Percentiles rank a stretch among this genome's conserved stretches.
These are phyloP conservation scores for Benincasa hispida DNA, from an alignment of 306 rosid species.

Conservation along the genomic window DNA sequence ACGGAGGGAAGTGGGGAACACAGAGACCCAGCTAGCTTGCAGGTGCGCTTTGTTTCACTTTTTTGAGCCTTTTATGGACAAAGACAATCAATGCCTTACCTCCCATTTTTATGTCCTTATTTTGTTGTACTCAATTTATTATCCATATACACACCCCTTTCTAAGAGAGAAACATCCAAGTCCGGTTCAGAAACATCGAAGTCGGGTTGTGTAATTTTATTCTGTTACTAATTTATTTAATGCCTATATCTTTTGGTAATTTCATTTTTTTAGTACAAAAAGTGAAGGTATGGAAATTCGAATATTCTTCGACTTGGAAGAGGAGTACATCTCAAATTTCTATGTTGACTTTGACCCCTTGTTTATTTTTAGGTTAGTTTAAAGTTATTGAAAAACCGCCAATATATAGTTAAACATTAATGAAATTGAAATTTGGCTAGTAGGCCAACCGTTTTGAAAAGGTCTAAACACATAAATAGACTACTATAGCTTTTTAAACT, in stretches of 20 bases:
- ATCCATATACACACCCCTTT: not conserved
- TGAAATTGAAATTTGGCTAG: not conserved
- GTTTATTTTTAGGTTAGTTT: not conserved
- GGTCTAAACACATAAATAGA: no score
- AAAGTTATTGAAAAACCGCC: not conserved
- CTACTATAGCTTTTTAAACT: no score
- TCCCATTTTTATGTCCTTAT: not conserved
- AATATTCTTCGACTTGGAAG: no score
- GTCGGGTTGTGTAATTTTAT: not conserved
- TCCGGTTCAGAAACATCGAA: not conserved
- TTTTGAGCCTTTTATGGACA: not conserved
- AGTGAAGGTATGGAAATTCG: no score
- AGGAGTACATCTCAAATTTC: no score
- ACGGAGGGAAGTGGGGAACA: not conserved
- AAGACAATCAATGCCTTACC: not conserved
- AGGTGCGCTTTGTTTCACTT: conserved; percentile 2
- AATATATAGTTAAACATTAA: not conserved
- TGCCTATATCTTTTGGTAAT: not conserved
- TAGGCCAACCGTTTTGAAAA: no score
- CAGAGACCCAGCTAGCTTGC: not conserved
- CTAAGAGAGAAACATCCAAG: not conserved
- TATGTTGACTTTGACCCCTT: not conserved
- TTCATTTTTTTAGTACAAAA: not conserved
- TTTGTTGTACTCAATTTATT: conserved; percentile 8
- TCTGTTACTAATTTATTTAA: not conserved